Percentiles rank a stretch among this genome's conserved stretches.
Evolutionary conservation across 768 basidiomycete genomes (phyloP).

Genomic region (Pisolithus microcarpus): DNA sequence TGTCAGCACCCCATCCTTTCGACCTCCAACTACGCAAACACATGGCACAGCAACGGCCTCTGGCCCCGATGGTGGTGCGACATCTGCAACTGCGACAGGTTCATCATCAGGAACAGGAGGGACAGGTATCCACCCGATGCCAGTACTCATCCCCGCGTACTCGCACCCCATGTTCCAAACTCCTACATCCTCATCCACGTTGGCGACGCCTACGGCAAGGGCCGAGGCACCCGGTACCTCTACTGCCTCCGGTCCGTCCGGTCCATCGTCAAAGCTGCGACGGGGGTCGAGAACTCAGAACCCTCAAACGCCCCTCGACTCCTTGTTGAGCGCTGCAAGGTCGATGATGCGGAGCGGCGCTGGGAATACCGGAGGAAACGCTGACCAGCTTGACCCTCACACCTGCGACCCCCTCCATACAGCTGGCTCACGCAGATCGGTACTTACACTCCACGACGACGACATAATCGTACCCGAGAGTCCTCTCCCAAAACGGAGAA

Average conservation of each 20-base stretch:
- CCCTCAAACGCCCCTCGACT: constrained; percentile 47
- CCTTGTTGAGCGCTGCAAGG: constrained; percentile 53
- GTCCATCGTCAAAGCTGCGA: constrained; percentile 15
- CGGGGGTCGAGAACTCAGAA: constrained; percentile 16
- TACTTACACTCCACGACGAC: too few relatives aligned
- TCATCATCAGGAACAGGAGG: neutral
- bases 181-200: constrained; percentile 23
- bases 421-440: constrained; percentile 24
- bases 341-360: constrained; percentile 42
- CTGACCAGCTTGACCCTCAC: constrained; percentile 25
- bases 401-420: constrained; percentile 13
- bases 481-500: constrained; percentile 36
- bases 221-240: too few relatives aligned
- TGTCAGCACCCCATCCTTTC: constrained; percentile 14
- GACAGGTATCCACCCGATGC: constrained; percentile 25
- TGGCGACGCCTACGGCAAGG: constrained; percentile 7
- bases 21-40: too few relatives aligned
- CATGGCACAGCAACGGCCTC: too few relatives aligned
- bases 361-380: neutral
- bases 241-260: too few relatives aligned
- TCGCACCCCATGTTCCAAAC: constrained; percentile 23
- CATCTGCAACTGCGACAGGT: too few relatives aligned
- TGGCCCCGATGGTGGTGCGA: too few relatives aligned
- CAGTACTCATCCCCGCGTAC: constrained; percentile 26
- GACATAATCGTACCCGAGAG: constrained; percentile 18